These are phyloP conservation scores for Medicago lupulina DNA, from an alignment of 306 rosid genomes.

Conservation along the genomic window DNA sequence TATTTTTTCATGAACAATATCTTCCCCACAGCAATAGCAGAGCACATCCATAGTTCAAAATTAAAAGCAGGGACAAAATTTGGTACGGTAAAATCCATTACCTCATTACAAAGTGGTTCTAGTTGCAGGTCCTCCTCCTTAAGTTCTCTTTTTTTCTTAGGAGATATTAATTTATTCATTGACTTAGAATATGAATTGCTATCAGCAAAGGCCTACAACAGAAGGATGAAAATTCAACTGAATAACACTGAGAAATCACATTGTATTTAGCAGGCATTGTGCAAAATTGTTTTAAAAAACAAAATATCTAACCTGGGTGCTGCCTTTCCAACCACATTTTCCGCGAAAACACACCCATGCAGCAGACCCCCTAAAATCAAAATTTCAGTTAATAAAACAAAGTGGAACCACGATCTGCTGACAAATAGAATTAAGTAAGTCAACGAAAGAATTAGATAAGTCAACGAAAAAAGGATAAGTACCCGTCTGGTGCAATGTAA, in stretches of 20 bases:
- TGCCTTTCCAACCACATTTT: slow-evolving; percentile 91
- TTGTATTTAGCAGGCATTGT: slow-evolving; percentile 5
- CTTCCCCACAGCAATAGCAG: not conserved
- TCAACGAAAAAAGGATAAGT: slow-evolving; percentile 13
- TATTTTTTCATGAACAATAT: slow-evolving; percentile 8
- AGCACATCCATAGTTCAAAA: slow-evolving; percentile 16
- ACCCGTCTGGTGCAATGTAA: slow-evolving; percentile 72
- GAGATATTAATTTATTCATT: slow-evolving; percentile 12
- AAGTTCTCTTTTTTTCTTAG: slow-evolving; percentile 62
- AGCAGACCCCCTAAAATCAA: slow-evolving; percentile 67
- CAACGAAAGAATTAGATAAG: slow-evolving; percentile 15
- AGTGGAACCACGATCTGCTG: slow-evolving; percentile 11
- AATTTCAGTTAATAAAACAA: slow-evolving; percentile 34
- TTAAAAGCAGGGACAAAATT: slow-evolving; percentile 1
- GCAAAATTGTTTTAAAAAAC: slow-evolving; percentile 23
- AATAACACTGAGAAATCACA: slow-evolving; percentile 23
- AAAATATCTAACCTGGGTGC: slow-evolving; percentile 61
- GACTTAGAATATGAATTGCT: slow-evolving; percentile 39
- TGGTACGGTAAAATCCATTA: slow-evolving; percentile 37
- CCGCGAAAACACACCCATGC: slow-evolving; percentile 81
- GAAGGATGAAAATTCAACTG: slow-evolving; percentile 35
- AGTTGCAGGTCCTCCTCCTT: slow-evolving; percentile 66
- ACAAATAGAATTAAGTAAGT: slow-evolving; percentile 26
- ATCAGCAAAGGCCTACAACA: slow-evolving; percentile 70
- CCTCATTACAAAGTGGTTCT: slow-evolving; percentile 91